Evolutionary conservation across 768 basidiomycete species (phyloP).

Genomic region (Leccinum sublutescens): DNA sequence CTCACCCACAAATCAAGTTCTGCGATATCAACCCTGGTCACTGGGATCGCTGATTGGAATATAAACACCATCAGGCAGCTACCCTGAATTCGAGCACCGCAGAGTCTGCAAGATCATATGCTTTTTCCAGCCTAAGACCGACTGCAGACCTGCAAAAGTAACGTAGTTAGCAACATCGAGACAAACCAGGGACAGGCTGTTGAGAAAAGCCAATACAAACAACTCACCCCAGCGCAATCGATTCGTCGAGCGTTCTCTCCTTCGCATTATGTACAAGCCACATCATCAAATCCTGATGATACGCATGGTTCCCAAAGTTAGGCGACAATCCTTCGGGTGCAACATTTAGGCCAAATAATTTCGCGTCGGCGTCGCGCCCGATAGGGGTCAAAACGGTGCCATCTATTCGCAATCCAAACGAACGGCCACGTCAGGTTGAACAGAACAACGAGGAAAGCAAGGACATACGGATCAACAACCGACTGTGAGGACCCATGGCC

Average conservation of each 20-base stretch:
- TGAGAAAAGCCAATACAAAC: neutral
- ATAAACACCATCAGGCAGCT: neutral
- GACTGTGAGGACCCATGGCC: constrained; percentile 30
- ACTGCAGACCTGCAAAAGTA: neutral
- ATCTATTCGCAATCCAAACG: constrained; percentile 7
- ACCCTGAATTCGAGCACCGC: neutral
- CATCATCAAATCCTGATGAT: constrained; percentile 48
- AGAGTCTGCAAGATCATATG: neutral
- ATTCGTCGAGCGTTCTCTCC: constrained; percentile 38
- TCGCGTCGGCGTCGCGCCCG: constrained; percentile 3
- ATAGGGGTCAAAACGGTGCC: constrained; percentile 18
- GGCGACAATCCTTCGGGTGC: constrained; percentile 47
- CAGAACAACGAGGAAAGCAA: neutral
- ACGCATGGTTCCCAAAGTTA: constrained; percentile 44
- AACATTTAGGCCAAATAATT: constrained; percentile 12
- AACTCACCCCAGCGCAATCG: neutral
- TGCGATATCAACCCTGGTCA: too few relatives aligned
- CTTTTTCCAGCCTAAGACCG: neutral
- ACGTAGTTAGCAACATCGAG: neutral
- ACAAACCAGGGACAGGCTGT: neutral
- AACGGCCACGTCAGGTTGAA: neutral
- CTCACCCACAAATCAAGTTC: too few relatives aligned
- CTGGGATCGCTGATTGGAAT: too few relatives aligned
- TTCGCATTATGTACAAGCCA: constrained; percentile 41
- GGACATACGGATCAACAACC: constrained; percentile 34